Evolutionary conservation across 2,329 filamentous ascomycete genomes (phyloP).

Genomic region (Colletotrichum karsti): DNA sequence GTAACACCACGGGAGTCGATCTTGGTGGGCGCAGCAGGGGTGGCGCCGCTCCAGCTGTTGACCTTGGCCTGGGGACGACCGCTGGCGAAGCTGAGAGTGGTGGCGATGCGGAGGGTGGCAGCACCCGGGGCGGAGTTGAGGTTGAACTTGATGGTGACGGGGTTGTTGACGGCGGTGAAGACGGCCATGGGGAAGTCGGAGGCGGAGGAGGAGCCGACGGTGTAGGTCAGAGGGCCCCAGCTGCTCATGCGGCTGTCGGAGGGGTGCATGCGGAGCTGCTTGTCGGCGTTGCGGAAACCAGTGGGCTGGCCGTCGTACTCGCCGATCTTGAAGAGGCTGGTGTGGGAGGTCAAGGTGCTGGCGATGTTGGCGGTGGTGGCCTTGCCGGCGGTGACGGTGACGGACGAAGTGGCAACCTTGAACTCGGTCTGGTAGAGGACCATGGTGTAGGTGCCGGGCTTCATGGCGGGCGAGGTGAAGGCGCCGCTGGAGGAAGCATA

Average conservation of each 20-base stretch:
- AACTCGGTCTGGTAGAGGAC: slow-evolving; percentile 69
- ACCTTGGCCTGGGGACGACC: slow-evolving; percentile 65
- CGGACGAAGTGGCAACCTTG: slow-evolving; percentile 57
- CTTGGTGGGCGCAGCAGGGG: slow-evolving; percentile 64
- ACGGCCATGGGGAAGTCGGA: slow-evolving; percentile 72
- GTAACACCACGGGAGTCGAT: slow-evolving; percentile 73
- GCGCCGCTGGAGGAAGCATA: slow-evolving; percentile 61
- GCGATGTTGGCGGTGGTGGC: slow-evolving; percentile 60
- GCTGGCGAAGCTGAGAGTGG: slow-evolving; percentile 69
- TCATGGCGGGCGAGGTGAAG: slow-evolving; percentile 73
- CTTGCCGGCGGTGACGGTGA: slow-evolving; percentile 58
- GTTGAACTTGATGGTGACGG: slow-evolving; percentile 68
- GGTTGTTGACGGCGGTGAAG: slow-evolving; percentile 67
- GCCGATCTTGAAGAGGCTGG: slow-evolving; percentile 70
- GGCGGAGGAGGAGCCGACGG: slow-evolving; percentile 61
- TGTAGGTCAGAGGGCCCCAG: slow-evolving; percentile 70
- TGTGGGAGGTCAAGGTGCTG: slow-evolving; percentile 52
- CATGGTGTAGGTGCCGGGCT: slow-evolving; percentile 74
- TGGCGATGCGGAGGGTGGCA: slow-evolving; percentile 70
- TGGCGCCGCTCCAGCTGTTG: slow-evolving; percentile 59
- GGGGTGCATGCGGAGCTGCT: slow-evolving; percentile 74
- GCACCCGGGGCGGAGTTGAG: slow-evolving; percentile 58
- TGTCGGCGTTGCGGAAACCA: slow-evolving; percentile 73
- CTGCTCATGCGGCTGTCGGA: slow-evolving; percentile 69
- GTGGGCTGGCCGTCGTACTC: slow-evolving; percentile 71